Percentiles rank a stretch among this genome's conserved stretches.
These are phyloP conservation scores for Mariannaea sp. DNA, from an alignment of 2,329 filamentous ascomycete species.

Conservation along the genomic window DNA sequence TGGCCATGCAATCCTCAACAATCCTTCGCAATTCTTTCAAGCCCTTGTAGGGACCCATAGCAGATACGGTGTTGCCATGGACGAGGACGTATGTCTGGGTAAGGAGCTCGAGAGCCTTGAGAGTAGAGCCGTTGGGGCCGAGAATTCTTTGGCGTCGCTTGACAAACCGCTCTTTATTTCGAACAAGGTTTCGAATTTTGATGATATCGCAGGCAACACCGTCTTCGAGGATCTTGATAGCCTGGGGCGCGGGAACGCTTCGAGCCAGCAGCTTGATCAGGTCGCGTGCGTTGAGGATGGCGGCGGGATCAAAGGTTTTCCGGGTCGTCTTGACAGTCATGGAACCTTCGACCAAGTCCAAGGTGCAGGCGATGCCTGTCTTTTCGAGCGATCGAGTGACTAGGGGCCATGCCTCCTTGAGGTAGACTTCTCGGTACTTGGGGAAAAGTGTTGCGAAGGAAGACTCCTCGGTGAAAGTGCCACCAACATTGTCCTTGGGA, in stretches of 20 bases:
- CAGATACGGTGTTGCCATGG: constrained; percentile 92
- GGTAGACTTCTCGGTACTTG: constrained; percentile 93
- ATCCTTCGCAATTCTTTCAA: constrained; percentile 90
- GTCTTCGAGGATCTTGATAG: constrained; percentile 92
- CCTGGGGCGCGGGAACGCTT: constrained; percentile 90
- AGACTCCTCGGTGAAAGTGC: constrained; percentile 90
- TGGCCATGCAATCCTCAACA: constrained; percentile 95
- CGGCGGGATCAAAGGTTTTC: constrained; percentile 88
- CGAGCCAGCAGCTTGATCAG: constrained; percentile 90
- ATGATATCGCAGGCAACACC: constrained; percentile 92
- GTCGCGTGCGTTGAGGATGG: constrained; percentile 92
- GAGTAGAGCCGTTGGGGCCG: constrained; percentile 86
- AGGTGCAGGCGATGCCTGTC: constrained; percentile 83
- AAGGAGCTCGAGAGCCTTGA: constrained; percentile 91
- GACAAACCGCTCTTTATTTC: constrained; percentile 94
- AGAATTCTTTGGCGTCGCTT: constrained; percentile 93
- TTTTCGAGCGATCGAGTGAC: constrained; percentile 88
- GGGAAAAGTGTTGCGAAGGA: constrained; percentile 88
- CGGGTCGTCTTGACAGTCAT: constrained; percentile 97
- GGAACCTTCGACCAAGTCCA: constrained; percentile 92
- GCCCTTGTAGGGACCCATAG: constrained; percentile 91
- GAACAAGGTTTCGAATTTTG: constrained; percentile 88
- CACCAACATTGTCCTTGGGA: constrained; percentile 80
- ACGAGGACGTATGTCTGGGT: constrained; percentile 93
- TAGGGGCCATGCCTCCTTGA: constrained; percentile 91